Evolutionary conservation across 306 rosid species (phyloP), one percentile per base, ranked within the genome.

Genomic region (Cicer chorassanicum): DNA sequence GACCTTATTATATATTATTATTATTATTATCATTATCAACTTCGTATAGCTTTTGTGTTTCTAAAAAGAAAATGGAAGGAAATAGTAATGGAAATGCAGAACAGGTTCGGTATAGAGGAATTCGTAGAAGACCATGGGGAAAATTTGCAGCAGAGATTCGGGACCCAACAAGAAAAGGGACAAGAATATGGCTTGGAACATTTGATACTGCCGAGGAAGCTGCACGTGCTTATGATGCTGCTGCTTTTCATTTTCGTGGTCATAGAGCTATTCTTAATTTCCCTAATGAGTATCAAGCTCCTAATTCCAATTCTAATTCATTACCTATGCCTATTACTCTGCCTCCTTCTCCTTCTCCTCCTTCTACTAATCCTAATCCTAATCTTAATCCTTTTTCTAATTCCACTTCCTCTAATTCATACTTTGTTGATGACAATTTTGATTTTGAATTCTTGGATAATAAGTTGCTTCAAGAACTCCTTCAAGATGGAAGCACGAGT

Each of bases 71-170:
- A 0, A 60, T 85, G 98, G 96, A 90, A 16, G 86, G 82, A 63
- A 70, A 65, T 36, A 46, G 14, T 10, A 46, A 11, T 46, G 65
- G 38, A 65, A 70, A 75, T 34, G 44, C 1, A 8, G 92, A 84
- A 18, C 48, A 63, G 56, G 63, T 18, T 41, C 77, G 84, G 16
- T 93, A 89, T 62, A 73, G 97, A 73, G 98, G 98, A 19, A 91
- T 93, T 36, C 77, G 98, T 2, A 73, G 90, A 60, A 83, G 98
- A 68, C 98, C 96, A 4, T 93, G 97, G 98, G 98, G 96, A 0
- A 93, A 93, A 74, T 91, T 80, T 56, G 98, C 97, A 0, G 98
- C 98, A 0, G 98, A 93, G 72, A 93, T 91, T 66, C 92, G 98
- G n/a, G 98, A 93, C 53, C 97, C 97, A 0, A 82, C 93, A 7